phyloP scores from a whole-genome alignment of 2,329 filamentous ascomycete species.

The Claviceps maximensis region DNA sequence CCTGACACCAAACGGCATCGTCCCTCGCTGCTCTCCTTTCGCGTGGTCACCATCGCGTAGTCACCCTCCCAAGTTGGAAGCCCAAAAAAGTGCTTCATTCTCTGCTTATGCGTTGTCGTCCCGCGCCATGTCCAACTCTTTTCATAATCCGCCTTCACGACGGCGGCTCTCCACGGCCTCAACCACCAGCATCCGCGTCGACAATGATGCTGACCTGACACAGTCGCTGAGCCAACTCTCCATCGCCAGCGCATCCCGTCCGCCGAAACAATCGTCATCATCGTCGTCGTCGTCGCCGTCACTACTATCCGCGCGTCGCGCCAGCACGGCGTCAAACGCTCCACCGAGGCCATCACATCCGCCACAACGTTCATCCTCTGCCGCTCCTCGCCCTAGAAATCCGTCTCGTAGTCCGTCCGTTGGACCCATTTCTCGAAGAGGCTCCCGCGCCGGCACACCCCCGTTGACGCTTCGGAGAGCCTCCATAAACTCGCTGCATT shows the following conservation, averaged over 20 bases:
- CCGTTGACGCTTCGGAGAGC: constrained; percentile 41
- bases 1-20: too few species aligned
- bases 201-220: constrained; percentile 21
- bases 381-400: constrained; percentile 23
- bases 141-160: not conserved
- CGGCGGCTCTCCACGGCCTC: constrained; percentile 1
- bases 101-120: constrained; percentile 3
- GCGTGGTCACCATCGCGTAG: not conserved
- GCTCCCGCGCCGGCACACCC: constrained; percentile 35
- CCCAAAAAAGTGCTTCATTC: too few species aligned
- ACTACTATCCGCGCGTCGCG: not conserved
- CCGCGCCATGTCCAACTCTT: constrained; percentile 3
- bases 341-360: constrained; percentile 21
- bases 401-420: constrained; percentile 30
- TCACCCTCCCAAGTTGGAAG: too few species aligned
- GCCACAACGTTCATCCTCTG: constrained; percentile 23
- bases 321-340: constrained; percentile 16
- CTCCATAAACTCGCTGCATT: constrained; percentile 44
- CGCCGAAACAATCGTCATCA: constrained; percentile 9
- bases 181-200: not conserved
- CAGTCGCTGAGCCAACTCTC: constrained; percentile 32
- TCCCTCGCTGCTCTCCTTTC: not conserved
- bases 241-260: constrained; percentile 20
- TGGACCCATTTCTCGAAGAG: constrained; percentile 30
- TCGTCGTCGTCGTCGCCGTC: too few species aligned